Conservation (phyloP, 2,329 filamentous ascomycete genomes). For the Hawksworthiomyces lignivorus region DNA sequence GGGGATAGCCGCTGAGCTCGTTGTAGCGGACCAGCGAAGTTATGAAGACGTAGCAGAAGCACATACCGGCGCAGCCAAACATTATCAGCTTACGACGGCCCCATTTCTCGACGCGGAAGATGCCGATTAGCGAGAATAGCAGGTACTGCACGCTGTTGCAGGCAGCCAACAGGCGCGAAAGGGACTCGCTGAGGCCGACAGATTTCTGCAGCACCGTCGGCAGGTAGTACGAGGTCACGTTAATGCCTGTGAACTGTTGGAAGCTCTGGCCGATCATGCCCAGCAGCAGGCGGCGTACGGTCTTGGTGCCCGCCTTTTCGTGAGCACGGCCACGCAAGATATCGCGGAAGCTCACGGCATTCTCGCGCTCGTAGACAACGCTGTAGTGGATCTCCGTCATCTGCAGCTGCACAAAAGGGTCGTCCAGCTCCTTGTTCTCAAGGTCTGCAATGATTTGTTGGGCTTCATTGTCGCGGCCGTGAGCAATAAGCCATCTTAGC, state of each 20-base stretch:
- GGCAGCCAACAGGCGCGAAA: slow-evolving; percentile 44
- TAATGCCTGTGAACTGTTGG: slow-evolving; percentile 28
- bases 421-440: slow-evolving; percentile 17
- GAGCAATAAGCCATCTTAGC: slow-evolving; percentile 34
- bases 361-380: slow-evolving; percentile 26
- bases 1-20: slow-evolving; percentile 17
- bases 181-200: slow-evolving; percentile 39
- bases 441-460: slow-evolving; percentile 23
- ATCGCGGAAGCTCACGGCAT: slow-evolving; percentile 40
- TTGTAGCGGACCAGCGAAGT: slow-evolving; percentile 14
- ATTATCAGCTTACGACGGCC: slow-evolving; percentile 51
- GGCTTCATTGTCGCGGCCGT: slow-evolving; percentile 24
- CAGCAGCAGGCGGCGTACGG: slow-evolving; percentile 40
- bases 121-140: slow-evolving; percentile 20
- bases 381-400: slow-evolving; percentile 23
- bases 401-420: slow-evolving; percentile 15
- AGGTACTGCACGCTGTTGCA: slow-evolving; percentile 30
- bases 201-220: slow-evolving; percentile 44
- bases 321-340: slow-evolving; percentile 36
- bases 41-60: slow-evolving; percentile 2
- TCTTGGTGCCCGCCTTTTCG: slow-evolving; percentile 31
- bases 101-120: slow-evolving; percentile 28
- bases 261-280: slow-evolving; percentile 33
- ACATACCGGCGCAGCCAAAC: slow-evolving; percentile 32
- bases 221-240: slow-evolving; percentile 27